Base-by-base conservation (phyloP, 2,329 filamentous ascomycete species). In the Metarhizium album region DNA sequence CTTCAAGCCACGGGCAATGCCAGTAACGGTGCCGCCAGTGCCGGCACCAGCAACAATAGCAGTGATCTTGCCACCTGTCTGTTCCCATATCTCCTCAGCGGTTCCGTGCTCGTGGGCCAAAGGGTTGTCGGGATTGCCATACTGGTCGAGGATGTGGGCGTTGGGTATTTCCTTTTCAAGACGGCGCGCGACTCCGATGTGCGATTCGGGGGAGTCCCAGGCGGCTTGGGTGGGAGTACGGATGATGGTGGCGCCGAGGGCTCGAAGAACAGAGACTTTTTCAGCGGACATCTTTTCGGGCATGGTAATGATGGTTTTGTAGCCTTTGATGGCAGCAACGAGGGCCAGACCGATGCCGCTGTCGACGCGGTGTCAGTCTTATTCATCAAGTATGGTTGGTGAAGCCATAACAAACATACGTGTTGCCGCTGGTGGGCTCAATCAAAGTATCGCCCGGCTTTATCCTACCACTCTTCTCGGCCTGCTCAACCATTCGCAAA, bases 201-300 rank as follows among this genome's bases (percentile, higher is more conserved):
- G 93, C 50, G 87, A 94, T 72, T 98, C 93, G 50, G 93, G 93
- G 38, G 83, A 84, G 69, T 98, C 93, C 75, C 82, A 97, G 42
- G 93, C 91, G 37, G 93, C 93, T 69, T 95, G 89, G 33, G 90
- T 98, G 23, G 93, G 93, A 3, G 93, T 98, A 50, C 93, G 85
- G 67, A 98, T 96, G 70, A 98, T 97, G 64, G 94, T 96, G 42
- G 93, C 93, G 57, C 91, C 91, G 48, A 98, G 79, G 29, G 93
- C 91, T 60, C 90, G 87, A 55, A 98, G 78, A 27, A 98, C 93
- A 2, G 91, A 86, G 38, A 98, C 93, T 71, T 98, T 98, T 71
- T 98, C 93, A 46, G 90, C 87, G 1, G 90, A 96, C 93, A 98
- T 98, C 77, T 98, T 98, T 73, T 98, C 93, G 48, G 93, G 93